phyloP scores from a whole-genome alignment of 2,329 filamentous ascomycete genomes.

The Pseudocercospora pini-densiflorae region DNA sequence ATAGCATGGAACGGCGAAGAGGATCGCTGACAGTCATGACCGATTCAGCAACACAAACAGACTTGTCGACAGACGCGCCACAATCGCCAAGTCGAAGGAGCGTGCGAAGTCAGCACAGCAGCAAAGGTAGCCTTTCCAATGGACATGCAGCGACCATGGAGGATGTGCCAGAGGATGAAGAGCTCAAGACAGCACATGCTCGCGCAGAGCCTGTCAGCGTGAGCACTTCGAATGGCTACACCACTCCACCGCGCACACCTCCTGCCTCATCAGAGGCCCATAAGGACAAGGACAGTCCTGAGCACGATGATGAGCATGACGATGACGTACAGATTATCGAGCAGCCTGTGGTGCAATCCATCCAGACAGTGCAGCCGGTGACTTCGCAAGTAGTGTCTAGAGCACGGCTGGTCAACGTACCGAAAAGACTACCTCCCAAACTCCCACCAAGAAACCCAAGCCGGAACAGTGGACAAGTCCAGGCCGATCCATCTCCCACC shows the following conservation, averaged over 20 bases:
- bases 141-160: conserved; percentile 28
- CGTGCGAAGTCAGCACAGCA: conserved; percentile 30
- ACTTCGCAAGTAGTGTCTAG: conserved; percentile 56
- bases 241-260: conserved; percentile 40
- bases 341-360: conserved; percentile 58
- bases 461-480: conserved; percentile 42
- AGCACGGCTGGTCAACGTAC: conserved; percentile 82
- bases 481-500: conserved; percentile 37
- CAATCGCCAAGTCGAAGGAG: conserved; percentile 26
- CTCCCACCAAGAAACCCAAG: conserved; percentile 78
- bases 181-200: conserved; percentile 25
- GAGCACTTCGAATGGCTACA: conserved; percentile 36
- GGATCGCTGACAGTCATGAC: conserved; percentile 30
- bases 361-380: conserved; percentile 66
- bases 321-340: conserved; percentile 55
- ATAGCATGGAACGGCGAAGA: conserved; percentile 32
- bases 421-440: conserved; percentile 77
- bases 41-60: conserved; percentile 40
- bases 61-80: conserved; percentile 24
- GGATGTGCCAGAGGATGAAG: conserved; percentile 36
- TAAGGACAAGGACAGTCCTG: conserved; percentile 6
- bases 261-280: conserved; percentile 17
- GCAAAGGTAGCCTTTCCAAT: conserved; percentile 30
- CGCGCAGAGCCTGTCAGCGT: conserved; percentile 14
- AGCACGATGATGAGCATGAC: conserved; percentile 54